Evolutionary conservation across 371 early-diverging fungal genomes (phyloP).

Genomic region (Syncephalis fuscata): DNA sequence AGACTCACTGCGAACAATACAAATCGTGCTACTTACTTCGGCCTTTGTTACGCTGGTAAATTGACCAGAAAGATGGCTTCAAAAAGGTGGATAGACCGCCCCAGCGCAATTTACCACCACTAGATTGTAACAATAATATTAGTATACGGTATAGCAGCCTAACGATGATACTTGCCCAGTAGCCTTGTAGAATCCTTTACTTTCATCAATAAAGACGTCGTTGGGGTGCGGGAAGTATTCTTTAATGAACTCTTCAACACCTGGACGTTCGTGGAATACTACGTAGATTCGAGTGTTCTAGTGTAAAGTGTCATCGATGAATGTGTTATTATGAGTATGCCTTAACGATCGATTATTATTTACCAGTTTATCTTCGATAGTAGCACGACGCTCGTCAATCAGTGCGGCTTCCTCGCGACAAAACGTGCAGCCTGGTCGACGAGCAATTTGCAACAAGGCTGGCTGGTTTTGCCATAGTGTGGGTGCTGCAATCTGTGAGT

Average conservation of each 20-base stretch:
- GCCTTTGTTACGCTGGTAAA: too few species aligned
- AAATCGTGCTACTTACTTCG: too few species aligned
- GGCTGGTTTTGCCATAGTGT: not conserved
- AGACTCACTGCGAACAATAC: too few species aligned
- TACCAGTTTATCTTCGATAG: not conserved
- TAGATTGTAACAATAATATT: not conserved
- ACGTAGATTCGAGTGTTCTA: not conserved
- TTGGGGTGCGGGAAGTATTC: not conserved
- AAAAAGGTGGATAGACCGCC: not conserved
- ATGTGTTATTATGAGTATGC: too few species aligned
- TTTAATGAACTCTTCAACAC: not conserved
- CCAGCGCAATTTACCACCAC: conserved; percentile 1
- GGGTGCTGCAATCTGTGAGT: not conserved
- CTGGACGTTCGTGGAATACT: not conserved
- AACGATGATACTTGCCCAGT: not conserved
- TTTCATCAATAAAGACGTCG: not conserved
- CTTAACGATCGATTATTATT: too few species aligned
- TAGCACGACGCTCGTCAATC: not conserved
- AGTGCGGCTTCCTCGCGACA: not conserved
- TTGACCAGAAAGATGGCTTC: not conserved
- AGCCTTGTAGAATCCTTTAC: not conserved
- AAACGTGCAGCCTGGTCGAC: not conserved
- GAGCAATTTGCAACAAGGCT: not conserved
- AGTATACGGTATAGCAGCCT: not conserved
- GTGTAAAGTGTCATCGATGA: too few species aligned